phyloP scores from a whole-genome alignment of 306 rosid genomes.

The Fagus crenata region DNA sequence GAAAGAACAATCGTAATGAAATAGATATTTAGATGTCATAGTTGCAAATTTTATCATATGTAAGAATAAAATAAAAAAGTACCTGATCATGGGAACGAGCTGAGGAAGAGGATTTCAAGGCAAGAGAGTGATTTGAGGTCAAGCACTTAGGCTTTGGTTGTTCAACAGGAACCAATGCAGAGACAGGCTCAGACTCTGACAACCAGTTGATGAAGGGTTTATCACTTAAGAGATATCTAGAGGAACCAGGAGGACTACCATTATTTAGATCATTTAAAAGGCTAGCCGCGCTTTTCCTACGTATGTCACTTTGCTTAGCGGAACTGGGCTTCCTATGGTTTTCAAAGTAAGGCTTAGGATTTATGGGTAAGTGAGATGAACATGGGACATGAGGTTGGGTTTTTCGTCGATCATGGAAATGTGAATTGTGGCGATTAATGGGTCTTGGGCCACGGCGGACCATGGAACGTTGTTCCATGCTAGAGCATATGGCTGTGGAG shows the following conservation, averaged over 20 bases:
- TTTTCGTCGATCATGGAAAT: slow-evolving; percentile 33
- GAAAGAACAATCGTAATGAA: too few relatives aligned
- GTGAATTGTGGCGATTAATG: slow-evolving; percentile 9
- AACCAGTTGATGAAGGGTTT: slow-evolving; percentile 51
- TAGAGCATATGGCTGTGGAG: slow-evolving; percentile 65
- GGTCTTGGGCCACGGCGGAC: slow-evolving; percentile 35
- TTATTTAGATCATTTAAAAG: slow-evolving; percentile 29
- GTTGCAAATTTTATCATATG: too few relatives aligned
- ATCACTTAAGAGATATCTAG: slow-evolving; percentile 50
- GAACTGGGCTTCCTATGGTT: slow-evolving; percentile 48
- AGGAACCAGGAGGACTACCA: slow-evolving; percentile 29
- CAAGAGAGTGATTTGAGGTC: slow-evolving; percentile 23
- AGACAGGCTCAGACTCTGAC: slow-evolving; percentile 35
- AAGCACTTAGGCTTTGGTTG: slow-evolving; percentile 26
- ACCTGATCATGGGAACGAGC: slow-evolving; percentile 63
- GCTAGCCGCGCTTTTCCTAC: slow-evolving; percentile 54
- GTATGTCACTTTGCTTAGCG: slow-evolving; percentile 31
- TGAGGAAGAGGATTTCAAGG: slow-evolving; percentile 46
- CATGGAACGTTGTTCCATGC: slow-evolving; percentile 47
- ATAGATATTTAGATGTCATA: too few relatives aligned
- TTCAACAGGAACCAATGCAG: slow-evolving; percentile 29
- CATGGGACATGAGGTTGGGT: slow-evolving; percentile 53
- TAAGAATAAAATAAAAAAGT: too few relatives aligned
- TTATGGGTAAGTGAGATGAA: slow-evolving; percentile 64
- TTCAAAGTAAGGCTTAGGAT: slow-evolving; percentile 55